Percentiles rank a stretch among this genome's conserved stretches.
Conservation (phyloP, 257 asterid species). For the Mentha longifolia region DNA sequence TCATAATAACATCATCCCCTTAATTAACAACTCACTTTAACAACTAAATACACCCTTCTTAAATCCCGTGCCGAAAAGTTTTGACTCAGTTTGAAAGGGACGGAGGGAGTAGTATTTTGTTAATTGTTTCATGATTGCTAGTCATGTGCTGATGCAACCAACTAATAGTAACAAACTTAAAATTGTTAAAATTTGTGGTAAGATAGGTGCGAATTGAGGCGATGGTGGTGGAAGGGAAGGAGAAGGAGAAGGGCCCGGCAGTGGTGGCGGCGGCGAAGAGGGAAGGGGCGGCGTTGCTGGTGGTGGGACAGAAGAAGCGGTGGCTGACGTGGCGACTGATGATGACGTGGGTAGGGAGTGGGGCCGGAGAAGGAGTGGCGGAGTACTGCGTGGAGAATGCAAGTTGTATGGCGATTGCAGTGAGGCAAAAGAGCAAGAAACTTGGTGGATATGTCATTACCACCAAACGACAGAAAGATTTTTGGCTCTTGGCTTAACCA, state of each 20-base stretch:
- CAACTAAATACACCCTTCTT: too few relatives aligned
- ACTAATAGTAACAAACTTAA: too few relatives aligned
- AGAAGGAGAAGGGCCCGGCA: conserved; percentile 67
- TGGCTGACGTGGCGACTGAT: conserved; percentile 66
- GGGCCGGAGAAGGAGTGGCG: conserved; percentile 58
- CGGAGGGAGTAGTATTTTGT: too few relatives aligned
- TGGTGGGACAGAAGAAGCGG: conserved; percentile 74
- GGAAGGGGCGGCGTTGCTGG: conserved; percentile 54
- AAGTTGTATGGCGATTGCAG: conserved; percentile 80
- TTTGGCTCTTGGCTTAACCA: conserved; percentile 84
- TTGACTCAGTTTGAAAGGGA: too few relatives aligned
- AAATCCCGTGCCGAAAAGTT: too few relatives aligned
- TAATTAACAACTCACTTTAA: too few relatives aligned
- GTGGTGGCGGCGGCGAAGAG: conserved; percentile 61
- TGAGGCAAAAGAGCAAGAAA: conserved; percentile 77
- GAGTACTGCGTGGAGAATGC: conserved; percentile 89
- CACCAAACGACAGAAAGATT: conserved; percentile 74
- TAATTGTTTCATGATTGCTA: not conserved
- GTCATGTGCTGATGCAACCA: not conserved
- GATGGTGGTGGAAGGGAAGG: conserved; percentile 65
- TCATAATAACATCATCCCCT: too few relatives aligned
- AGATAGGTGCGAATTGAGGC: conserved; percentile 62
- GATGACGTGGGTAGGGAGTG: conserved; percentile 68
- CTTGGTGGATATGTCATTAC: conserved; percentile 84
- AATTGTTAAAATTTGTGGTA: not conserved